A percentile compares a stretch with the other conserved stretches of the same genome.
Conservation (phyloP, 345 rosid genomes). For the Clausena lansium region DNA sequence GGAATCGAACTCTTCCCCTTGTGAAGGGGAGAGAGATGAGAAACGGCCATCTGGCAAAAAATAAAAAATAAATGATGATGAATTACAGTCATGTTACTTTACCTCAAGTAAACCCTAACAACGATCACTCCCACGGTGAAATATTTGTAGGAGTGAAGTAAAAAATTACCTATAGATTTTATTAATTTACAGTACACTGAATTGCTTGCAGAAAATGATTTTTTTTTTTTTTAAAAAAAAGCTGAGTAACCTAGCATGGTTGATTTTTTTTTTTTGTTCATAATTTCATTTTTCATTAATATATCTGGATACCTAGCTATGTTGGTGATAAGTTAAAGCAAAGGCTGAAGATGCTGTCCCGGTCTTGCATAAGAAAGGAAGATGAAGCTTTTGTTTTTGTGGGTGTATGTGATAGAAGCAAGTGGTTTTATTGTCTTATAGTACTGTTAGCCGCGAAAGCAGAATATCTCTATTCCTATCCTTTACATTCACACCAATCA, state of each 20-base stretch:
- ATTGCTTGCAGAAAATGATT: neutral
- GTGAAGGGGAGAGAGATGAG: too few relatives aligned
- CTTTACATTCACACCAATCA: conserved; percentile 23
- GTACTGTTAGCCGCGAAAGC: conserved; percentile 15
- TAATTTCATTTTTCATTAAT: neutral
- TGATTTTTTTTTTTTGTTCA: neutral
- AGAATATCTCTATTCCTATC: conserved; percentile 20
- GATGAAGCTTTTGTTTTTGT: neutral
- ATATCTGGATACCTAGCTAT: neutral
- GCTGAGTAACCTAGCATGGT: neutral
- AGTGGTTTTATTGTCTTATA: conserved; percentile 21
- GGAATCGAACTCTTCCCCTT: too few relatives aligned
- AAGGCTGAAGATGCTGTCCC: neutral
- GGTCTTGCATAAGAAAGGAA: neutral
- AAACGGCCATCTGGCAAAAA: neutral
- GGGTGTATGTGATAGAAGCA: conserved; percentile 9
- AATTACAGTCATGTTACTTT: neutral
- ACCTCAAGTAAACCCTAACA: neutral
- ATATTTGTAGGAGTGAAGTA: neutral
- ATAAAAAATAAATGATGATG: neutral
- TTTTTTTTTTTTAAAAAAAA: too few relatives aligned
- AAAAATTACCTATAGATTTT: neutral
- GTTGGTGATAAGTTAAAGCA: neutral
- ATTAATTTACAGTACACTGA: neutral
- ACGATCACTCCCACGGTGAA: neutral